phyloP scores from a whole-genome alignment of 1,284 basidiomycete species.

The Athelia sp. region DNA sequence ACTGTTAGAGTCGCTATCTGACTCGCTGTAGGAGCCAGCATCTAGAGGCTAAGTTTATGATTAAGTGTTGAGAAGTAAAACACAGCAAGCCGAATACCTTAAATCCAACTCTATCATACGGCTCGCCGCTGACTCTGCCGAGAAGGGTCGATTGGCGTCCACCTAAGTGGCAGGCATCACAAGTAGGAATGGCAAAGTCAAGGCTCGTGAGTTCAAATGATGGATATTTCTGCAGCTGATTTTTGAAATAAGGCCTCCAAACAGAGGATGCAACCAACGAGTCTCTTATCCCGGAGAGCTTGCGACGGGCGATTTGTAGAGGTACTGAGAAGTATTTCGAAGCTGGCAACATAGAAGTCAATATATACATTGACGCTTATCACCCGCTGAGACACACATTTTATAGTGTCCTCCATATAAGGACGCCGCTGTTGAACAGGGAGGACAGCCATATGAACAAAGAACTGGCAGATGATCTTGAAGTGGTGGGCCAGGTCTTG shows the following conservation, averaged over 20 bases:
- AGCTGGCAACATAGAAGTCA: conserved; percentile 24
- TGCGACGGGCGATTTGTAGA: conserved; percentile 55
- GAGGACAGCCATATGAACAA: conserved; percentile 73
- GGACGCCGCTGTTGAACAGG: conserved; percentile 42
- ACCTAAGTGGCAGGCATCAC: conserved; percentile 77
- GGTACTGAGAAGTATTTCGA: conserved; percentile 73
- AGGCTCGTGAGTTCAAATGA: conserved; percentile 48
- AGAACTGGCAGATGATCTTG: conserved; percentile 82
- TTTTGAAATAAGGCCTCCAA: conserved; percentile 70
- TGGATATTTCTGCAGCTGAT: conserved; percentile 61
- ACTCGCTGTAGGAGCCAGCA: conserved; percentile 20
- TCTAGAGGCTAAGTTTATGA: conserved; percentile 4
- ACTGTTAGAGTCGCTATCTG: conserved; percentile 18
- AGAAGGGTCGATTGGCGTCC: conserved; percentile 57
- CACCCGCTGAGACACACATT: conserved; percentile 34
- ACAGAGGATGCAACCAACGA: conserved; percentile 74
- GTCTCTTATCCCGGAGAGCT: conserved; percentile 62
- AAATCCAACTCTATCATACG: conserved; percentile 58
- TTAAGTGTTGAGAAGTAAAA: conserved; percentile 7
- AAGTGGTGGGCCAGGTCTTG: conserved; percentile 74
- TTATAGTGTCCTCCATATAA: conserved; percentile 50
- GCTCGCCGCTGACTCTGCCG: conserved; percentile 51
- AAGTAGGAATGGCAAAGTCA: conserved; percentile 54
- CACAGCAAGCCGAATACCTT: conserved; percentile 34
- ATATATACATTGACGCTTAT: conserved; percentile 8